Evolutionary conservation across 129 eudicot genomes (phyloP).

Genomic region (Centaurea solstitialis): DNA sequence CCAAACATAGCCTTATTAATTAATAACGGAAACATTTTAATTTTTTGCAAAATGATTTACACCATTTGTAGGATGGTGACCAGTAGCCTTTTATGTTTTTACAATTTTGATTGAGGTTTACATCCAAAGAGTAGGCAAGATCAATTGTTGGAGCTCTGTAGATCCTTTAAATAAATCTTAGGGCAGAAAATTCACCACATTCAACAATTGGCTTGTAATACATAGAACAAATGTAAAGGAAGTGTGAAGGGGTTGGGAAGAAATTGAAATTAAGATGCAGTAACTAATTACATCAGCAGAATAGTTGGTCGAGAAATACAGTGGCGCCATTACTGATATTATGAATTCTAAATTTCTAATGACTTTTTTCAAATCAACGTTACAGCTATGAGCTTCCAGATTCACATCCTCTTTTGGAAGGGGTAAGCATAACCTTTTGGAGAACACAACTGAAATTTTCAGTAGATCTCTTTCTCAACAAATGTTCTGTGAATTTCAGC

Average conservation of each 20-base stretch:
- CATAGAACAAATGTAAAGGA: neutral
- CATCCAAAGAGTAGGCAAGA: neutral
- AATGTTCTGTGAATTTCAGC: constrained; percentile 45
- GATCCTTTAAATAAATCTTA: neutral
- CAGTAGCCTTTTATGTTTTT: neutral
- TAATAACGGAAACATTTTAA: neutral
- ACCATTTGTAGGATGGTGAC: neutral
- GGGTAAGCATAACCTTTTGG: constrained; percentile 55
- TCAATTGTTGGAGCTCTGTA: too few species aligned
- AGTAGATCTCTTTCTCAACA: neutral
- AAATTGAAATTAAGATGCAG: neutral
- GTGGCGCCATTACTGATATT: neutral
- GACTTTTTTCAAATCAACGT: constrained; percentile 16
- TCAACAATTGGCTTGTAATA: neutral
- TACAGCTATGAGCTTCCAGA: constrained; percentile 99
- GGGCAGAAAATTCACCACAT: neutral
- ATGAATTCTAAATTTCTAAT: neutral
- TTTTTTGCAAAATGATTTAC: neutral
- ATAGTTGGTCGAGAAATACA: neutral
- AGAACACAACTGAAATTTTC: constrained; percentile 2
- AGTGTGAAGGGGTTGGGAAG: neutral
- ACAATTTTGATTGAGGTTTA: neutral
- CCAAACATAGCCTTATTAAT: too few species aligned
- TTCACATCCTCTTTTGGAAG: constrained; percentile 80
- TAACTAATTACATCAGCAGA: neutral